phyloP scores from a whole-genome alignment of 768 basidiomycete genomes.

The Rhizopogon vulgaris region DNA sequence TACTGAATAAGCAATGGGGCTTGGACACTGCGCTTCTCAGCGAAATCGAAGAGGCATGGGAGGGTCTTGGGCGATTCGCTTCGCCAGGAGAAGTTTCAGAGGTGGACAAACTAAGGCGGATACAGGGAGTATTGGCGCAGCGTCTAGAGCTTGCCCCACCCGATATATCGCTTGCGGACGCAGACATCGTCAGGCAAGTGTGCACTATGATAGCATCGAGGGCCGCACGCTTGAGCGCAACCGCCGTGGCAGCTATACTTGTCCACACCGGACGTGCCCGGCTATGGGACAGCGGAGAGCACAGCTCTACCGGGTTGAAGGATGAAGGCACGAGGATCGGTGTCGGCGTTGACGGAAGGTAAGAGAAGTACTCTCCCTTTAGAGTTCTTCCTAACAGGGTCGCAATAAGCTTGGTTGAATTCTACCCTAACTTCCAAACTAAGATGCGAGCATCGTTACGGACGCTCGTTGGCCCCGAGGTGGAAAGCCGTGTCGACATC shows the following conservation, averaged over 20 bases:
- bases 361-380: constrained; percentile 6
- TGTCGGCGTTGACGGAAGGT: constrained; percentile 95
- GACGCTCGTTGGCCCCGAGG: constrained; percentile 70
- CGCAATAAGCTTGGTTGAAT: constrained; percentile 71
- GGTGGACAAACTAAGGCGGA: constrained; percentile 39
- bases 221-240: constrained; percentile 78
- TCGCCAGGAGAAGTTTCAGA: constrained; percentile 14
- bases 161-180: constrained; percentile 53
- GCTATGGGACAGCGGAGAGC: constrained; percentile 35
- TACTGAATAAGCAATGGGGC: constrained; percentile 87
- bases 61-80: constrained; percentile 31
- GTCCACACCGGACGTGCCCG: constrained; percentile 72
- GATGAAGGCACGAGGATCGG: constrained; percentile 49
- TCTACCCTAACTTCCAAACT: constrained; percentile 83
- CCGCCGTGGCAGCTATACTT: constrained; percentile 81
- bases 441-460: constrained; percentile 69
- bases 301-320: constrained; percentile 5
- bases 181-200: constrained; percentile 79
- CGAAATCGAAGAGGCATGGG: constrained; percentile 74
- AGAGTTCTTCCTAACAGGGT: neutral
- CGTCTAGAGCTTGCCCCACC: constrained; percentile 37
- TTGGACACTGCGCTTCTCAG: constrained; percentile 93
- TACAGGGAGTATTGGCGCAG: constrained; percentile 56
- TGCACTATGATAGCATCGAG: constrained; percentile 72
- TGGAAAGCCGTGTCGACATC: constrained; percentile 76